Evolutionary conservation across 2,329 filamentous ascomycete species (phyloP).

Genomic region (Talaromyces marneffei): DNA sequence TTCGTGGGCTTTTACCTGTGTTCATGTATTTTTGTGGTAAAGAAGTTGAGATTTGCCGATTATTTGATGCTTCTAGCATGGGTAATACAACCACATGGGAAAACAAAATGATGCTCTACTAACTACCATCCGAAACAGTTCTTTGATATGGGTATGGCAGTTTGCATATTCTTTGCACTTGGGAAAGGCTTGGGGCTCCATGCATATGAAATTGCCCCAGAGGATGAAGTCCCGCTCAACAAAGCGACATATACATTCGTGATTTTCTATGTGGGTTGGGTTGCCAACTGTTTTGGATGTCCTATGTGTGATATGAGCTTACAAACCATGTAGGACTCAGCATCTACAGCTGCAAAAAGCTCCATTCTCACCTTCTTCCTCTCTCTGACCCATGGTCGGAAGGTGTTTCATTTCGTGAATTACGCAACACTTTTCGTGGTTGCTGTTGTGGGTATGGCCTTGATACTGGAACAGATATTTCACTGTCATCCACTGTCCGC

Average conservation of each 20-base stretch:
- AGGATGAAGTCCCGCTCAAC: conserved; percentile 1
- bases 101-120: not conserved
- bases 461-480: not conserved
- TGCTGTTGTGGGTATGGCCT: not conserved
- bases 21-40: conserved; percentile 67
- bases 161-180: conserved; percentile 1
- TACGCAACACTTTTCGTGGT: not conserved
- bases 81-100: conserved; percentile 51
- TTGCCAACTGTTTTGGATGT: not conserved
- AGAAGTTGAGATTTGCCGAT: conserved; percentile 68
- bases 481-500: conserved; percentile 1
- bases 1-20: conserved; percentile 71
- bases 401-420: not conserved
- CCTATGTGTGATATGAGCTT: not conserved
- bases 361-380: not conserved
- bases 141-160: conserved; percentile 1
- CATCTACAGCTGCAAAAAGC: not conserved
- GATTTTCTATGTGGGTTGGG: not conserved
- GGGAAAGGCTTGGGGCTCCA: conserved; percentile 7
- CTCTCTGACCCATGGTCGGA: not conserved
- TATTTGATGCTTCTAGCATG: conserved; percentile 75
- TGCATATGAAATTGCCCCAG: not conserved
- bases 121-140: not conserved
- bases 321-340: not conserved
- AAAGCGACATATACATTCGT: conserved; percentile 1